Percentiles rank a stretch among this genome's conserved stretches.
phyloP scores from a whole-genome alignment of 2,329 filamentous ascomycete species.

The Botrytis galanthina region DNA sequence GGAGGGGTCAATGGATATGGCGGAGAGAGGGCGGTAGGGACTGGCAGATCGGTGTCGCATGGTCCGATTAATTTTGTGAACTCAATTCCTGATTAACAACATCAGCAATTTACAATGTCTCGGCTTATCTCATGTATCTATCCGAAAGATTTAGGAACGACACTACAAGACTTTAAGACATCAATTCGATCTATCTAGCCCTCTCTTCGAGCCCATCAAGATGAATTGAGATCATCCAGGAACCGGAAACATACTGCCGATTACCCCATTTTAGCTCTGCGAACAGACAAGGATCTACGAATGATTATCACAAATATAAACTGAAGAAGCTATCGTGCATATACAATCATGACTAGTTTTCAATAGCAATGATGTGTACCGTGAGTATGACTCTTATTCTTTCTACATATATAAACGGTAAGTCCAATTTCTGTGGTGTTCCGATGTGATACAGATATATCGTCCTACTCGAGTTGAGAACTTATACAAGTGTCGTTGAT shows the following conservation, averaged over 20 bases:
- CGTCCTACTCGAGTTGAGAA: neutral
- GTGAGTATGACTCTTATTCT: neutral
- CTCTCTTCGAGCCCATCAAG: neutral
- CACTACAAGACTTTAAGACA: neutral
- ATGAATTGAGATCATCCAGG: neutral
- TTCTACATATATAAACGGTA: neutral
- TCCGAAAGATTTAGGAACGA: neutral
- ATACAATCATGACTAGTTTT: neutral
- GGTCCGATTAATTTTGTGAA: neutral
- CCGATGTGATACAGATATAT: constrained; percentile 1
- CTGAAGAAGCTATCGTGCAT: neutral
- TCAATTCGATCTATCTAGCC: neutral
- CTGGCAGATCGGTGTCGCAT: neutral
- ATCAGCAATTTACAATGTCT: neutral
- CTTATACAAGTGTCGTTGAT: neutral
- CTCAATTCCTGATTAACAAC: neutral
- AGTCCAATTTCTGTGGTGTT: neutral
- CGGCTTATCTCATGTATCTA: neutral
- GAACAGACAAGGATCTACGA: neutral
- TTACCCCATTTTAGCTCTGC: neutral
- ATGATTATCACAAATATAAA: neutral
- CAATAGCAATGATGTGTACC: neutral
- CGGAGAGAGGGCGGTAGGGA: neutral
- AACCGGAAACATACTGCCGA: neutral
- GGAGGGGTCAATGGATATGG: constrained; percentile 10